A percentile compares a stretch with the other conserved stretches of the same genome.
These are phyloP conservation scores for Ophiostoma perfectum DNA, from an alignment of 2,329 filamentous ascomycete species.

Conservation along the genomic window DNA sequence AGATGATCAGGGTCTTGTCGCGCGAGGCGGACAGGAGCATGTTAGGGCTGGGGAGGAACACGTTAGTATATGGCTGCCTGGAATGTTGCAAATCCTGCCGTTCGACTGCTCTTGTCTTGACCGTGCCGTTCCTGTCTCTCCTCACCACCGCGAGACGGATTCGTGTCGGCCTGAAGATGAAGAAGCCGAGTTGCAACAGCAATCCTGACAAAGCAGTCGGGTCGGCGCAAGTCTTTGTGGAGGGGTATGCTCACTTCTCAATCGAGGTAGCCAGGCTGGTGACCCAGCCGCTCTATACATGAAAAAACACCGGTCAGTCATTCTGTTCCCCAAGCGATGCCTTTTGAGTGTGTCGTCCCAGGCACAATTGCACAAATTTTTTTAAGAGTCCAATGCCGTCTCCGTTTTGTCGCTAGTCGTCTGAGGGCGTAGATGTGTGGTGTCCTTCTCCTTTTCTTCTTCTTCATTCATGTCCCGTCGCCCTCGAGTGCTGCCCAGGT, in stretches of 20 bases:
- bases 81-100: not conserved
- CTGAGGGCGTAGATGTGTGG: not conserved
- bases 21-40: constrained; percentile 97
- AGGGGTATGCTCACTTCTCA: constrained; percentile 70
- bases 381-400: not conserved
- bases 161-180: no score
- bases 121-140: not conserved
- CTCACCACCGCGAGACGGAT: not conserved
- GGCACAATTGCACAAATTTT: not conserved
- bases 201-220: not conserved
- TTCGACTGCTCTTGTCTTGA: constrained; percentile 13
- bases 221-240: not conserved
- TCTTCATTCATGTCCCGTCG: no score
- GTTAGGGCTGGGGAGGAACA: constrained; percentile 65
- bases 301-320: constrained; percentile 23
- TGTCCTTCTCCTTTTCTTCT: no score
- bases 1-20: constrained; percentile 99
- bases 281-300: constrained; percentile 82
- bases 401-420: not conserved
- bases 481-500: not conserved
- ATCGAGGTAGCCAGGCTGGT: constrained; percentile 96
- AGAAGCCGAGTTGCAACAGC: not conserved
- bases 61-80: constrained; percentile 26
- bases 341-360: not conserved
- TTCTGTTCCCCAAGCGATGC: constrained; percentile 2